These are phyloP conservation scores for Sarcodon aspratus DNA, from an alignment of 768 basidiomycete genomes.

Conservation along the genomic window DNA sequence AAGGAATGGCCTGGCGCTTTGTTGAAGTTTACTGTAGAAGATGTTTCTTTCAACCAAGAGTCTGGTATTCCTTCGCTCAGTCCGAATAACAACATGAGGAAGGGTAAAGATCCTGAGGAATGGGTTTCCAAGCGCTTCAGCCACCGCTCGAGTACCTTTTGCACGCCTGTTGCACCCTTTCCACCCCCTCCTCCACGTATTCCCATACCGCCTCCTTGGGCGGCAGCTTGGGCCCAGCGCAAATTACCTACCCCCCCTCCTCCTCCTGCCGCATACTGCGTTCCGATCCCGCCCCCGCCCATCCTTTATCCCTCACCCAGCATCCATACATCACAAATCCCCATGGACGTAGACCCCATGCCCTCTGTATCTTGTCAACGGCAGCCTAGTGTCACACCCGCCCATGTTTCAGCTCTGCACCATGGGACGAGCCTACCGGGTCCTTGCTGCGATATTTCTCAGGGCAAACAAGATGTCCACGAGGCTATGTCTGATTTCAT, in stretches of 20 bases:
- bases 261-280: not conserved
- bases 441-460: constrained; percentile 8
- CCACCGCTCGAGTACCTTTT: constrained; percentile 1
- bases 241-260: constrained; percentile 2
- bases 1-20: constrained; percentile 46
- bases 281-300: constrained; percentile 9
- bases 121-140: not conserved
- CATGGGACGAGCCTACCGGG: not conserved
- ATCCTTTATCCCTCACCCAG: constrained; percentile 4
- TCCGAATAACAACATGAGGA: not conserved
- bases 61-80: not conserved
- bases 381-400: not conserved
- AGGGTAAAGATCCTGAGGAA: not conserved
- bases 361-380: constrained; percentile 4
- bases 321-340: not conserved
- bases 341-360: not conserved
- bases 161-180: constrained; percentile 17
- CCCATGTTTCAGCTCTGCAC: not conserved
- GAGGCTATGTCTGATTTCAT: constrained; percentile 8
- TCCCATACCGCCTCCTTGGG: constrained; percentile 8
- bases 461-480: constrained; percentile 10
- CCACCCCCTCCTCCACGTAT: constrained; percentile 11
- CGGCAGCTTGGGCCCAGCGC: constrained; percentile 3
- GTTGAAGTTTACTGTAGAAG: constrained; percentile 51
- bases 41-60: constrained; percentile 13